Evolutionary conservation across 495 filamentous ascomycete genomes (phyloP).

Genomic region (Hypoxylon lenormandii): DNA sequence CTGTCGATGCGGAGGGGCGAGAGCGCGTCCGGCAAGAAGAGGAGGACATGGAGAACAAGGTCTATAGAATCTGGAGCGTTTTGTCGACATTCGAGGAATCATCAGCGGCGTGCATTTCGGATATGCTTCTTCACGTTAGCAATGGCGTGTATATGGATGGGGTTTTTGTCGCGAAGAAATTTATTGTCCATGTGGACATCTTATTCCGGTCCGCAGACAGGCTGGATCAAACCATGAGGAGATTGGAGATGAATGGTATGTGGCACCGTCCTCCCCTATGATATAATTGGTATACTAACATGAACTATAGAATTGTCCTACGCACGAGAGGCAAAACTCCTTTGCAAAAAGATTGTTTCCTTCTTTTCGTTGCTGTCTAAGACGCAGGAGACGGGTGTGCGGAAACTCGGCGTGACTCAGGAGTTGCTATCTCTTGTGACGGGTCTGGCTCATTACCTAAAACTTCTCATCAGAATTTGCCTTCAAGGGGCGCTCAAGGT

Average conservation of each 20-base stretch:
- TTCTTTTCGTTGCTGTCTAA: conserved; percentile 96
- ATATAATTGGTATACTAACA: conserved; percentile 10
- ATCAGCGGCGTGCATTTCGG: conserved; percentile 96
- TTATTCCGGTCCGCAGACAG: conserved; percentile 89
- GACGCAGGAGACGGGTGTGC: conserved; percentile 86
- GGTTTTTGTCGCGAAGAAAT: conserved; percentile 93
- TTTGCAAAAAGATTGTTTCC: conserved; percentile 99
- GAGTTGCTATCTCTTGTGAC: conserved; percentile 95
- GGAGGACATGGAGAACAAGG: conserved; percentile 95
- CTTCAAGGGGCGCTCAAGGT: conserved; percentile 92
- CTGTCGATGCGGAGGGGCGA: conserved; percentile 79
- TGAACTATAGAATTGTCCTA: conserved; percentile 79
- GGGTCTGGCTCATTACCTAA: conserved; percentile 96
- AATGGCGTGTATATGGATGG: conserved; percentile 97
- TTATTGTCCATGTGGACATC: conserved; percentile 95
- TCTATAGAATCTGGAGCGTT: conserved; percentile 98
- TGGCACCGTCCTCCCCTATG: conserved; percentile 14
- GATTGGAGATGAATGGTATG: conserved; percentile 79
- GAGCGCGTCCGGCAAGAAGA: conserved; percentile 83
- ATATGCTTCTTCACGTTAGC: conserved; percentile 99
- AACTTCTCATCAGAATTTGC: conserved; percentile 96
- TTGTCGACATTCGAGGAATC: conserved; percentile 97
- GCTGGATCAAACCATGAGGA: conserved; percentile 77
- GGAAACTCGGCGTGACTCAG: conserved; percentile 94
- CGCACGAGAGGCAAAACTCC: conserved; percentile 91